These are phyloP conservation scores for Chlorella sp. DNA, from an alignment of 139 green algal species.

Conservation along the genomic window DNA sequence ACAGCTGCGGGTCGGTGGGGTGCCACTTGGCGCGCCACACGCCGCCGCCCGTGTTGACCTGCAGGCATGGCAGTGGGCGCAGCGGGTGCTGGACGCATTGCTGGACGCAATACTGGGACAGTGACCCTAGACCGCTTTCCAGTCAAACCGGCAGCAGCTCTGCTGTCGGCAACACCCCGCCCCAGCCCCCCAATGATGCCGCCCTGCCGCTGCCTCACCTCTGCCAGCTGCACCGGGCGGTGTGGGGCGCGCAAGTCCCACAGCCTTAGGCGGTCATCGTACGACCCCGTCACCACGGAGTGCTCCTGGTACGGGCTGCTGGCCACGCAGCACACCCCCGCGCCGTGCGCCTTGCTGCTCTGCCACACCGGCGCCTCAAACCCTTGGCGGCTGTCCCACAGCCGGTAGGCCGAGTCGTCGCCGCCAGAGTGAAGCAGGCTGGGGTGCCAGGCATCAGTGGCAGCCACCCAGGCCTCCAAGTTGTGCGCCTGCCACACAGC, in stretches of 20 bases:
- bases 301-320: conserved; percentile 56
- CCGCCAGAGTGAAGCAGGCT: conserved; percentile 69
- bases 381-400: conserved; percentile 58
- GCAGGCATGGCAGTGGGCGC: neutral
- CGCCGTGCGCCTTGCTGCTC: conserved; percentile 61
- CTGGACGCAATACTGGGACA: neutral
- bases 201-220: conserved; percentile 5
- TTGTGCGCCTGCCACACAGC: conserved; percentile 63
- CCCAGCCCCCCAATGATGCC: too few relatives aligned
- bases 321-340: conserved; percentile 87
- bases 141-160: too few relatives aligned
- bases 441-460: conserved; percentile 47
- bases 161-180: neutral
- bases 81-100: neutral
- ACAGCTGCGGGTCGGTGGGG: conserved; percentile 46
- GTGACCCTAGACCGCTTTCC: neutral
- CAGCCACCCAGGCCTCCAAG: conserved; percentile 72
- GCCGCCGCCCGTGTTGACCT: conserved; percentile 77
- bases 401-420: conserved; percentile 74
- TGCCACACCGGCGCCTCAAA: conserved; percentile 21
- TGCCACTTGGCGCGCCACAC: conserved; percentile 90
- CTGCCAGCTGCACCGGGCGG: conserved; percentile 46
- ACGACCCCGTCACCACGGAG: conserved; percentile 82
- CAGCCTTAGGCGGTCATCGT: conserved; percentile 85
- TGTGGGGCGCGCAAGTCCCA: conserved; percentile 74